Evolutionary conservation across 495 filamentous ascomycete species (phyloP).

Genomic region (Delitschia confertaspora): DNA sequence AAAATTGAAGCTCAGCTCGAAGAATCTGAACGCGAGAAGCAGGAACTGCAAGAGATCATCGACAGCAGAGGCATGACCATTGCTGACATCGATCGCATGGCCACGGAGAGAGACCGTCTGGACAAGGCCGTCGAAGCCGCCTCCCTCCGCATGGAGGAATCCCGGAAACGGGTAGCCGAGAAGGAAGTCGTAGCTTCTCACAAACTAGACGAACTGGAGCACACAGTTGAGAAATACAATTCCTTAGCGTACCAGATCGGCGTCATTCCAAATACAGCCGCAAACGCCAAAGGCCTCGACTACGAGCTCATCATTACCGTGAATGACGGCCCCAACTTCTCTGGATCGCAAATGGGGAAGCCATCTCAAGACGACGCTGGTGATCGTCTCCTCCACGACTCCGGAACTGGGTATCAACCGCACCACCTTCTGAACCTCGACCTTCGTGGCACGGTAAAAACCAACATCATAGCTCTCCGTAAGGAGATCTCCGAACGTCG

Average conservation of each 20-base stretch:
- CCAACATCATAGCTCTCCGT: constrained; percentile 62
- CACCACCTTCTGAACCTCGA: constrained; percentile 80
- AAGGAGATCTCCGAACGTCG: constrained; percentile 85
- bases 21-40: constrained; percentile 68
- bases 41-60: constrained; percentile 70
- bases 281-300: constrained; percentile 73
- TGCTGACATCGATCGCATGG: constrained; percentile 98
- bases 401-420: constrained; percentile 78
- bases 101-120: constrained; percentile 81
- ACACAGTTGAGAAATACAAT: constrained; percentile 80
- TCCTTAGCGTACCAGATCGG: constrained; percentile 87
- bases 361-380: constrained; percentile 42
- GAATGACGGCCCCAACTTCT: constrained; percentile 64
- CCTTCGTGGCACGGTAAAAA: constrained; percentile 70
- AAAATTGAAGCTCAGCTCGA: constrained; percentile 68
- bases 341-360: constrained; percentile 58
- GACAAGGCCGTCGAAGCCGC: constrained; percentile 75
- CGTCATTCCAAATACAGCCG: constrained; percentile 72
- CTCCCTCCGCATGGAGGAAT: constrained; percentile 63
- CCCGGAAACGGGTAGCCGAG: constrained; percentile 68
- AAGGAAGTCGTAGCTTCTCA: constrained; percentile 73
- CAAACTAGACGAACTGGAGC: constrained; percentile 82
- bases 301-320: constrained; percentile 71
- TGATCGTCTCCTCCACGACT: constrained; percentile 68
- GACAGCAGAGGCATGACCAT: constrained; percentile 90